Evolutionary conservation across 1,284 basidiomycete species (phyloP).

Genomic region (Cutaneotrichosporon mucoides): DNA sequence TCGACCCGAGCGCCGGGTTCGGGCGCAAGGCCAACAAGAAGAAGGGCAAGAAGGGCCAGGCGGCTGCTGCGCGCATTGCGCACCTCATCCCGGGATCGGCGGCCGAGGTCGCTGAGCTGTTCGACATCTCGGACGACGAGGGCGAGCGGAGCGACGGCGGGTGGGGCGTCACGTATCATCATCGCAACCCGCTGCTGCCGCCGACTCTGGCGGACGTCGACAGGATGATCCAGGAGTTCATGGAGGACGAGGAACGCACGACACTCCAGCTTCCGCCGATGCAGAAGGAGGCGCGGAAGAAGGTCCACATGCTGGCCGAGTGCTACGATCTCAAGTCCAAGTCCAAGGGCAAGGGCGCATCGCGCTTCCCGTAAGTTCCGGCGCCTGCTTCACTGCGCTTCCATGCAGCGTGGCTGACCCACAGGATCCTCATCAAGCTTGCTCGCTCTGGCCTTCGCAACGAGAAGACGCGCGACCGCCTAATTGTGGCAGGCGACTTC

Average conservation of each 20-base stretch:
- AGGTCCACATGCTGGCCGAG: slow-evolving; percentile 69
- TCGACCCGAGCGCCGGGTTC: slow-evolving; percentile 2
- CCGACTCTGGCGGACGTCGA: slow-evolving; percentile 52
- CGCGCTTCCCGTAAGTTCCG: slow-evolving; percentile 52
- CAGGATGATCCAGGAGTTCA: slow-evolving; percentile 65
- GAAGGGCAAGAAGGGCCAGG: slow-evolving; percentile 56
- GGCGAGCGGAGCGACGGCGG: slow-evolving; percentile 1
- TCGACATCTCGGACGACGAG: slow-evolving; percentile 35
- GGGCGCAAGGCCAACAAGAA: slow-evolving; percentile 51
- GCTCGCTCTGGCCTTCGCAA: slow-evolving; percentile 56
- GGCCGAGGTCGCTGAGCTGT: slow-evolving; percentile 40
- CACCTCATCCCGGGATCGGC: slow-evolving; percentile 42
- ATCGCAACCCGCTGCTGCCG: slow-evolving; percentile 9
- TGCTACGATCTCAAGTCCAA: slow-evolving; percentile 71
- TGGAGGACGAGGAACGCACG: slow-evolving; percentile 55
- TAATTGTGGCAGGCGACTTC: slow-evolving; percentile 48
- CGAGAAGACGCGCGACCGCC: slow-evolving; percentile 56
- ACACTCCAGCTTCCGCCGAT: slow-evolving; percentile 70
- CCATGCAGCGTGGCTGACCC: not conserved
- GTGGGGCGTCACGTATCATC: slow-evolving; percentile 11
- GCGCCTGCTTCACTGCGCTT: too few relatives aligned
- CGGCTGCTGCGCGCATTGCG: slow-evolving; percentile 30
- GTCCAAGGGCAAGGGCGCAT: slow-evolving; percentile 64
- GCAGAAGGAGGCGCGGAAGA: slow-evolving; percentile 64
- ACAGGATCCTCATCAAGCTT: slow-evolving; percentile 67